Evolutionary conservation across 2,329 filamentous ascomycete species (phyloP).

Genomic region (Scedosporium boydii): DNA sequence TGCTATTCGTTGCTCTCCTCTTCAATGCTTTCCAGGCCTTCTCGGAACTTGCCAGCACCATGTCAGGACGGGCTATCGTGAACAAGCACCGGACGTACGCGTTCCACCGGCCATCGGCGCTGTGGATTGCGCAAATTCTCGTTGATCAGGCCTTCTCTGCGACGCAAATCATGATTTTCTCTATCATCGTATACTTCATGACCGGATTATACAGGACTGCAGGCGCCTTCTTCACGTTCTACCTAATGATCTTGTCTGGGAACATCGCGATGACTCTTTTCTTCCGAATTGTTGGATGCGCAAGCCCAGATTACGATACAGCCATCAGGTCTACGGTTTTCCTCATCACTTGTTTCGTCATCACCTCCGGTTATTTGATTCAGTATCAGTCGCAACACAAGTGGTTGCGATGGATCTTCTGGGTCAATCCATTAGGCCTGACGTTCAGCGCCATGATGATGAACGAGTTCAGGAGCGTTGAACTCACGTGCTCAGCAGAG

Average conservation of each 20-base stretch:
- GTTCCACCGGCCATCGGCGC: constrained; percentile 70
- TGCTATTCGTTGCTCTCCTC: constrained; percentile 69
- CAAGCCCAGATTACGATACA: constrained; percentile 74
- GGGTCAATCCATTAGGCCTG: constrained; percentile 64
- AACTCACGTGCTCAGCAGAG: constrained; percentile 57
- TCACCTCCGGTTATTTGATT: constrained; percentile 77
- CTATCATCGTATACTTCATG: constrained; percentile 73
- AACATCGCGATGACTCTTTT: constrained; percentile 69
- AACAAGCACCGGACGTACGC: constrained; percentile 80
- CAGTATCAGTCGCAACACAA: constrained; percentile 66
- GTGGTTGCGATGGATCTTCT: constrained; percentile 75
- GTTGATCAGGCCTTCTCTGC: constrained; percentile 68
- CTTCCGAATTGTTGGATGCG: constrained; percentile 64
- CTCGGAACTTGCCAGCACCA: constrained; percentile 63
- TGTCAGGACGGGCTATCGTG: constrained; percentile 67
- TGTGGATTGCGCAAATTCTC: constrained; percentile 76
- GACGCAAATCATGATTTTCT: constrained; percentile 61
- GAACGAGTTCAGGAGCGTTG: constrained; percentile 68
- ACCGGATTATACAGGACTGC: constrained; percentile 57
- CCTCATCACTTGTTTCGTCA: constrained; percentile 71
- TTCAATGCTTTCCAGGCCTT: constrained; percentile 88
- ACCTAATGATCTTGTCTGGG: constrained; percentile 57
- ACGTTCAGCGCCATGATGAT: constrained; percentile 73
- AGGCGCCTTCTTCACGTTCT: constrained; percentile 71
- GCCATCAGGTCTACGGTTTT: constrained; percentile 76